Evolutionary conservation across 768 basidiomycete species (phyloP).

Genomic region (Fistulinella prunicolor): DNA sequence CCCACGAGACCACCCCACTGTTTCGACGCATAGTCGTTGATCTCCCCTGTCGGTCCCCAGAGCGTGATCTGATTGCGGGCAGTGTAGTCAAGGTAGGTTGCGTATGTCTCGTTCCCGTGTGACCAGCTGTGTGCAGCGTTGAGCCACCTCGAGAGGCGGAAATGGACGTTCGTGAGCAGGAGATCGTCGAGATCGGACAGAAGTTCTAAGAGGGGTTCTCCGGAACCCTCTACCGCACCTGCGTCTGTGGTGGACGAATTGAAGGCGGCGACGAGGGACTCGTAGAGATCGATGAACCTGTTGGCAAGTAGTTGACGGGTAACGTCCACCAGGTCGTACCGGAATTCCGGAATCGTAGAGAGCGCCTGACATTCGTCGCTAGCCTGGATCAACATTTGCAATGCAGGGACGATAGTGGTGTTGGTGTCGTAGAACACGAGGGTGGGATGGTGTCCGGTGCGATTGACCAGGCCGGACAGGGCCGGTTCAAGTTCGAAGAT

Average conservation of each 20-base stretch:
- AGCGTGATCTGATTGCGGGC: constrained; percentile 44
- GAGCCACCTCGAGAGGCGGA: constrained; percentile 38
- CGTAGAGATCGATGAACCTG: constrained; percentile 35
- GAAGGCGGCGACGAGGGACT: constrained; percentile 29
- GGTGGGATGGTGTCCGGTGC: constrained; percentile 35
- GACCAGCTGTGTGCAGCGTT: constrained; percentile 31
- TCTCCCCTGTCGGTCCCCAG: constrained; percentile 42
- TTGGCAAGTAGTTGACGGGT: constrained; percentile 40
- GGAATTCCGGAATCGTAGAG: constrained; percentile 31
- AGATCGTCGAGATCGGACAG: constrained; percentile 35
- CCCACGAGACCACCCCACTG: constrained; percentile 41
- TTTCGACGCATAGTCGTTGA: constrained; percentile 43
- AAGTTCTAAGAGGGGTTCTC: constrained; percentile 28
- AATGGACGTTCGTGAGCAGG: constrained; percentile 32
- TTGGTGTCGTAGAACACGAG: constrained; percentile 37
- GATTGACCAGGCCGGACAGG: constrained; percentile 32
- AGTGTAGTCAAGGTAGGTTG: constrained; percentile 35
- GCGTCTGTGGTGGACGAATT: constrained; percentile 21
- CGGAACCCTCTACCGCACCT: constrained; percentile 20
- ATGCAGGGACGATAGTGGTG: constrained; percentile 68
- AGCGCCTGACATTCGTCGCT: constrained; percentile 19
- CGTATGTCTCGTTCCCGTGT: constrained; percentile 30
- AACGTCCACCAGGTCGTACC: constrained; percentile 38
- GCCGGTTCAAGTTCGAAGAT: constrained; percentile 38
- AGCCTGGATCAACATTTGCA: constrained; percentile 60